Base-by-base conservation (phyloP, 2,329 filamentous ascomycete genomes). In the Diaporthe longicolla region DNA sequence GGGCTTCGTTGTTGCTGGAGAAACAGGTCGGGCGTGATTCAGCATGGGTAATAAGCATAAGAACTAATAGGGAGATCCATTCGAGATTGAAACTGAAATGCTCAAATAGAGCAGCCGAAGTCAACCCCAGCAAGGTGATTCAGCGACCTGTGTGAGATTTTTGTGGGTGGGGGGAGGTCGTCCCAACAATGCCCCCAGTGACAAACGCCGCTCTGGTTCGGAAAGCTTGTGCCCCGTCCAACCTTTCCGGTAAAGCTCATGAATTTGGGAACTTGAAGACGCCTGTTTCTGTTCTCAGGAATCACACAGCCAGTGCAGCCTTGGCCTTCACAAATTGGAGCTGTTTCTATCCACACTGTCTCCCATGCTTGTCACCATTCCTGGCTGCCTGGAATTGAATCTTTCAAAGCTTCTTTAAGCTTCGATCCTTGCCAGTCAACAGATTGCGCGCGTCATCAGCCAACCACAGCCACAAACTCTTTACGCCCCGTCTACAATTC, bases 21-120 rank as follows among this genome's bases (percentile, higher is more conserved):
- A 19, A 29, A 0, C 37, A 7, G 57, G 13, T 26, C 13, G 3
- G 68, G 48, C 26, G n/a, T 40, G 48, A 10, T 11, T 54, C 32
- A 68, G 48, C 48, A 40, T 37, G 10, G 37, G 21, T 45, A 68
- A 43, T 43, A 19, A 43, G 63, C 63, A 40, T 54, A 26, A 32
- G 63, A 32, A 54, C 32, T 68, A n/a, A n/a, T 13, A 9, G 26
- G 15, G 26, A 17, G 4, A 66, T 1, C 4, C 9, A 40, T 26
- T 21, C n/a, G 26, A 54, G 29, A 68, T 54, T 52, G 63, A 7
- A 17, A 43, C 40, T 43, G 3, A 43, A 43, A 43, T 43, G 10
- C 2, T 43, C 40, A 17, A 43, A 2, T 17, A 1, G 2, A 13
- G 3, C 29, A 6, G 32, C 24, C 15, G 3, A 1, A 7, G 4